Conservation (phyloP, 2,329 filamentous ascomycete species). For the Fusarium falciforme region DNA sequence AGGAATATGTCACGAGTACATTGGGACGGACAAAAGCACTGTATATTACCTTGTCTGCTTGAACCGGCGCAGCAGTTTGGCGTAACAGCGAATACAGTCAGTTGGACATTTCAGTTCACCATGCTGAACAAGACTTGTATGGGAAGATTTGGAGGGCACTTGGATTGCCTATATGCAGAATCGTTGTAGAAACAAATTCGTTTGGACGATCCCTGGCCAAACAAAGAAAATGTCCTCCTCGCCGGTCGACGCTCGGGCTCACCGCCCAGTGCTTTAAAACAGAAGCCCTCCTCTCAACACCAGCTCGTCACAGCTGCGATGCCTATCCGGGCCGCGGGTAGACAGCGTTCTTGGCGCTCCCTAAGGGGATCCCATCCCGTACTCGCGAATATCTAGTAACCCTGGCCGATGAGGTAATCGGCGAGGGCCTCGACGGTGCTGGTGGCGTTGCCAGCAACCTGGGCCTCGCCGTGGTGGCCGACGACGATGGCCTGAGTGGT, state of each 20-base stretch:
- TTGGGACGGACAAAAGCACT: conserved; percentile 18
- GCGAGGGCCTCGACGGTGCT: conserved; percentile 84
- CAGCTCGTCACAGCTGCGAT: conserved; percentile 35
- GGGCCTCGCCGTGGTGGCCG: conserved; percentile 82
- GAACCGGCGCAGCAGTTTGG: conserved; percentile 6
- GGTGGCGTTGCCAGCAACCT: conserved; percentile 80
- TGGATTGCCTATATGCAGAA: conserved; percentile 46
- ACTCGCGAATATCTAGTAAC: conserved; percentile 70
- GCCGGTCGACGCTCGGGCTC: conserved; percentile 31
- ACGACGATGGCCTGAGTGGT: conserved; percentile 90
- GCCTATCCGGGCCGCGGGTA: conserved; percentile 31
- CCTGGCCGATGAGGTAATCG: conserved; percentile 84
- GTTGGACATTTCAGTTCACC: conserved; percentile 9
- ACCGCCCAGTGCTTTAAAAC: conserved; percentile 39
- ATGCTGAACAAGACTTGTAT: not conserved
- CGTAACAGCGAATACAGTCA: conserved; percentile 13
- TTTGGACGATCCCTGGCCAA: conserved; percentile 36
- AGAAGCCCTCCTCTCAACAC: conserved; percentile 39
- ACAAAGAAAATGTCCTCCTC: conserved; percentile 39
- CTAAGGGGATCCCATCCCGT: conserved; percentile 14
- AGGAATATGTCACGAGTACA: conserved; percentile 16
- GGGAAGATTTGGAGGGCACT: conserved; percentile 32
- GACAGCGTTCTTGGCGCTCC: conserved; percentile 28
- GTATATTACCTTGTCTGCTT: conserved; percentile 13
- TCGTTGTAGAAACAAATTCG: conserved; percentile 41